Evolutionary conservation across 371 early-diverging fungal species (phyloP).

Genomic region (Rhizopus sp.): DNA sequence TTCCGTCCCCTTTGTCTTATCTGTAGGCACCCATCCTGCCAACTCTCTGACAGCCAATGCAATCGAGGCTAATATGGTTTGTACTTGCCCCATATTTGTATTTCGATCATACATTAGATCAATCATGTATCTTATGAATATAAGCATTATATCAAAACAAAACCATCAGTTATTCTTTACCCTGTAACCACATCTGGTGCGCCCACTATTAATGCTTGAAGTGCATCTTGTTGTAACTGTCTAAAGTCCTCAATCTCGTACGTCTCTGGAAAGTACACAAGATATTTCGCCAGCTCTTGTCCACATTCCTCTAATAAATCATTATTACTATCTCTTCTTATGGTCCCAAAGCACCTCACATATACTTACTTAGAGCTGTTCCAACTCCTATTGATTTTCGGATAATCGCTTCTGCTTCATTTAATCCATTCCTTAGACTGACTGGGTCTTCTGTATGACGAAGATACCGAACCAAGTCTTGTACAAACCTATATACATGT

Average conservation of each 20-base stretch:
- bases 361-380: constrained; percentile 38
- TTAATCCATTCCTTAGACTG: constrained; percentile 45
- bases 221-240: constrained; percentile 26
- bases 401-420: constrained; percentile 42
- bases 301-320: constrained; percentile 34
- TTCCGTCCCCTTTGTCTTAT: constrained; percentile 3
- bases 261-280: constrained; percentile 34
- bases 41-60: constrained; percentile 41
- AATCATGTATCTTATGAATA: constrained; percentile 29
- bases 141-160: background rate
- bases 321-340: background rate
- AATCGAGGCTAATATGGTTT: constrained; percentile 32
- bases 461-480: constrained; percentile 40
- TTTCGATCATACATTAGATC: constrained; percentile 46
- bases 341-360: background rate
- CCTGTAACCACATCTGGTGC: constrained; percentile 32
- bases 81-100: constrained; percentile 32
- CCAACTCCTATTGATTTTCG: constrained; percentile 40
- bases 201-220: constrained; percentile 38
- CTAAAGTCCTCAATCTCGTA: constrained; percentile 34
- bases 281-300: constrained; percentile 25
- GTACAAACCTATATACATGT: constrained; percentile 40
- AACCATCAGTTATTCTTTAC: constrained; percentile 15
- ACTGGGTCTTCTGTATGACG: constrained; percentile 43
- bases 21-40: constrained; percentile 28